Percentiles rank a stretch among this genome's conserved stretches.
Evolutionary conservation across 2,329 filamentous ascomycete genomes (phyloP).

Genomic region (Sarocladiaceae sp.): DNA sequence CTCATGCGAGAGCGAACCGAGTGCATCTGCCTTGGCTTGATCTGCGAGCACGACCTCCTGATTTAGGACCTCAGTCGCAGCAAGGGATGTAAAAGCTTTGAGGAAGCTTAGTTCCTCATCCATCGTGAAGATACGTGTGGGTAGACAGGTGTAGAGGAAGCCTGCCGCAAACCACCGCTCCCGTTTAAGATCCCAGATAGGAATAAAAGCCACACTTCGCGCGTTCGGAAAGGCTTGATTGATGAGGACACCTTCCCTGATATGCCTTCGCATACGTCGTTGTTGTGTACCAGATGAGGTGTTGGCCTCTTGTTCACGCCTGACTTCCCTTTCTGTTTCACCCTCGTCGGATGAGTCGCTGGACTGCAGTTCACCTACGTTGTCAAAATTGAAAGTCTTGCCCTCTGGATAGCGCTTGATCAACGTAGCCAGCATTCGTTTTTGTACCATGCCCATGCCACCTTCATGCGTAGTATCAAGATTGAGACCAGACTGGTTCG

Average conservation of each 20-base stretch:
- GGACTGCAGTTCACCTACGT: constrained; percentile 26
- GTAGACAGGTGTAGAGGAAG: constrained; percentile 40
- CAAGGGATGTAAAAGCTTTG: constrained; percentile 43
- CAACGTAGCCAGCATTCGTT: constrained; percentile 32
- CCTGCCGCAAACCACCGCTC: constrained; percentile 43
- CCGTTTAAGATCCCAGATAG: constrained; percentile 39
- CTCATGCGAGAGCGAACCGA: constrained; percentile 54
- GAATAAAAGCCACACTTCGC: constrained; percentile 39
- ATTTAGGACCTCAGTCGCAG: constrained; percentile 51
- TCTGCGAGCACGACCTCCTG: constrained; percentile 30
- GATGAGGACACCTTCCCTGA: constrained; percentile 1
- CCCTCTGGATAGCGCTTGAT: constrained; percentile 39
- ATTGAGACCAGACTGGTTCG: constrained; percentile 25
- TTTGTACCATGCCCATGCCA: constrained; percentile 22
- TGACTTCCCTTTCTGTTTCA: background rate
- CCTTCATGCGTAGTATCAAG: constrained; percentile 13
- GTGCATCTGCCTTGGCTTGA: constrained; percentile 50
- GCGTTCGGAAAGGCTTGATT: constrained; percentile 31
- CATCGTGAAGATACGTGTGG: constrained; percentile 35
- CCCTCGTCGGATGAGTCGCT: constrained; percentile 23
- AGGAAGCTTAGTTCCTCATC: constrained; percentile 46
- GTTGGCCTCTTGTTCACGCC: constrained; percentile 24
- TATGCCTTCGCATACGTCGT: background rate
- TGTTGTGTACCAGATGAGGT: constrained; percentile 24
- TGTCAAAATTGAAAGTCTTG: constrained; percentile 37